Conservation (phyloP, 2,329 filamentous ascomycete genomes). For the Phoma herbarum region DNA sequence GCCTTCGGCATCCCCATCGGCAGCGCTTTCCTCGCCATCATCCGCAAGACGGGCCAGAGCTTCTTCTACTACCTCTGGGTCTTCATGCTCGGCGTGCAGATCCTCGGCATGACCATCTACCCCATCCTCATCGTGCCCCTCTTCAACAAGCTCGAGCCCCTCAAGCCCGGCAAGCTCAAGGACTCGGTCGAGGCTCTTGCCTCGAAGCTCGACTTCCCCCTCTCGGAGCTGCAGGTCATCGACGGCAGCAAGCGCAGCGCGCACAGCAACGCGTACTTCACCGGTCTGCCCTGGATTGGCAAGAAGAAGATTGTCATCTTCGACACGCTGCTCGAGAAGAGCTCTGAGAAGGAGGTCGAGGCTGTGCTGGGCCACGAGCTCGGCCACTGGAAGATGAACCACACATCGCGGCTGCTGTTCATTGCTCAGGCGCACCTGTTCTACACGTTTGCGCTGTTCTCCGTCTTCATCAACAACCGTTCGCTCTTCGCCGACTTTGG, state of each 20-base stretch:
- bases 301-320: constrained; percentile 99
- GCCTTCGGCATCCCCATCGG: constrained; percentile 87
- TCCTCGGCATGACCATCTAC: constrained; percentile 96
- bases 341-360: constrained; percentile 87
- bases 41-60: constrained; percentile 88
- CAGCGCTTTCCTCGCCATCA: constrained; percentile 89
- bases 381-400: constrained; percentile 95
- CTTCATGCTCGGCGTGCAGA: constrained; percentile 86
- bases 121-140: constrained; percentile 91
- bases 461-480: constrained; percentile 94
- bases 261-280: constrained; percentile 95
- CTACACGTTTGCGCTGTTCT: constrained; percentile 96
- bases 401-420: constrained; percentile 89
- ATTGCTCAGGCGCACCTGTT: constrained; percentile 88
- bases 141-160: constrained; percentile 97
- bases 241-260: constrained; percentile 88
- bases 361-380: constrained; percentile 95
- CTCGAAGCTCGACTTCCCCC: constrained; percentile 84
- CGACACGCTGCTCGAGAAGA: constrained; percentile 97
- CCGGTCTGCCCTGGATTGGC: constrained; percentile 83
- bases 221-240: constrained; percentile 93
- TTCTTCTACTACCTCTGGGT: constrained; percentile 99
- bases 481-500: constrained; percentile 93
- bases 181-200: constrained; percentile 85
- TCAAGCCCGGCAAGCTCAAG: constrained; percentile 88